Evolutionary conservation across 2,329 filamentous ascomycete species (phyloP), one percentile per base, ranked within the genome.

Genomic region (Cordyceps militaris): DNA sequence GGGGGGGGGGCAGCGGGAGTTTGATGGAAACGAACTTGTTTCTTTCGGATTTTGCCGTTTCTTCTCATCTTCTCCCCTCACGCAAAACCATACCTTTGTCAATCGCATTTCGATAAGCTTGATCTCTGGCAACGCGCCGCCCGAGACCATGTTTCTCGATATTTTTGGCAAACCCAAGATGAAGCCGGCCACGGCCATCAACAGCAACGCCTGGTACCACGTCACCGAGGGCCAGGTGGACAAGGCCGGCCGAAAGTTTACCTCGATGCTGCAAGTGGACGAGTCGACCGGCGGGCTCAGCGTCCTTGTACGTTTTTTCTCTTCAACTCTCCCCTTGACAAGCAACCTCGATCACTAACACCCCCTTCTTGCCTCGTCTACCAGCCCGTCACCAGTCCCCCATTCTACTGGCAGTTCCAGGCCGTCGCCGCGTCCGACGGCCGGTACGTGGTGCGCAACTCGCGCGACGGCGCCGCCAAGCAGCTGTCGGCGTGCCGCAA

Each of bases 151-250:
- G 24, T n/a, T 28, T 4, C 11, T 36, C 40, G 43, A 8, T 23
- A 50, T 42, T 46, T 40, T 47, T 9, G 21, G 4, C 49, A 52
- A 61, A 43, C 60, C 63, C 62, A 61, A 59, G 34, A 28, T 38
- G 21, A 40, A 42, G 36, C 49, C 49, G 11, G 60, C 64, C 21
- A 66, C 61, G n/a, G 65, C 65, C 38, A 56, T 73, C 36, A 67
- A 73, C 62, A 47, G 66, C 11, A 72, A 73, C 52, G 66, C 61
- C 19, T 73, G 71, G 71, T 72, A 69, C 58, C 64, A 70, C 43
- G 40, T 73, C n/a, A 67, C 65, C 4, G 71, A 73, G 56, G 62
- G 58, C 13, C 67, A 70, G n/a, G 69, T 72, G n/a, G 69, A 71
- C 58, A 60, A 62, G 57, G 60, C 11, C 61, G 59, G 13, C 43